Percentiles rank a stretch among this genome's conserved stretches.
phyloP scores from a whole-genome alignment of 176 grass and related monocot genomes.

The Coix lacrymajobi region DNA sequence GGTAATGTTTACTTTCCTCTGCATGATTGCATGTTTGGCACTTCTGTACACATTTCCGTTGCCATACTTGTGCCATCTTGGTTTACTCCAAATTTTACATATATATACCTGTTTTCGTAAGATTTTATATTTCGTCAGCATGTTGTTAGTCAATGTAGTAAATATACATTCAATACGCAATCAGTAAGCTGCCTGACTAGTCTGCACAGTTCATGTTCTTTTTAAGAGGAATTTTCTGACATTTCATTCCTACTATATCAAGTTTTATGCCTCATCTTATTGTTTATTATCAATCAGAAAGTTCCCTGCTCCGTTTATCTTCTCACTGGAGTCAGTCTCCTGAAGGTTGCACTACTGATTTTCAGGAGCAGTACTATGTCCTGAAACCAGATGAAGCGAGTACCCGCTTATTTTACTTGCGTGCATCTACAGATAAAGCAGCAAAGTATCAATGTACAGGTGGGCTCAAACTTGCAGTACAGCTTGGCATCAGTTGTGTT shows the following conservation, averaged over 20 bases:
- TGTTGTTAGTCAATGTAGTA: not conserved
- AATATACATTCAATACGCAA: not conserved
- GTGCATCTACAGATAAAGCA: conserved; percentile 56
- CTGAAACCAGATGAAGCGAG: conserved; percentile 65
- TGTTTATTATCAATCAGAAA: not conserved
- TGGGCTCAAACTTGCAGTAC: conserved; percentile 21
- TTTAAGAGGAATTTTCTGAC: not conserved
- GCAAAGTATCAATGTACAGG: conserved; percentile 65
- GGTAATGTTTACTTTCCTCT: conserved; percentile 44
- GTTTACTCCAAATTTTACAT: not conserved
- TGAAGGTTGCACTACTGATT: conserved; percentile 13
- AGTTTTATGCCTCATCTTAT: not conserved
- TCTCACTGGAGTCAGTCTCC: not conserved
- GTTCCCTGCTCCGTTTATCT: not conserved
- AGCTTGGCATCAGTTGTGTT: not conserved
- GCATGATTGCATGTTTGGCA: not conserved
- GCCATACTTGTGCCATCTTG: not conserved
- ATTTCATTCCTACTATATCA: not conserved
- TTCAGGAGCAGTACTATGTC: conserved; percentile 85
- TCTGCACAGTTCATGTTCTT: not conserved
- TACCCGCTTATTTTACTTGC: conserved; percentile 50
- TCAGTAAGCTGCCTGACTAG: not conserved
- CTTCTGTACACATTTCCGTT: not conserved
- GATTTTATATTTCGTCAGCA: not conserved
- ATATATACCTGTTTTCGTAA: not conserved